A percentile compares a stretch with the other conserved stretches of the same genome.
Conservation (phyloP, 2,329 filamentous ascomycete genomes). For the Dactylella cylindrospora region DNA sequence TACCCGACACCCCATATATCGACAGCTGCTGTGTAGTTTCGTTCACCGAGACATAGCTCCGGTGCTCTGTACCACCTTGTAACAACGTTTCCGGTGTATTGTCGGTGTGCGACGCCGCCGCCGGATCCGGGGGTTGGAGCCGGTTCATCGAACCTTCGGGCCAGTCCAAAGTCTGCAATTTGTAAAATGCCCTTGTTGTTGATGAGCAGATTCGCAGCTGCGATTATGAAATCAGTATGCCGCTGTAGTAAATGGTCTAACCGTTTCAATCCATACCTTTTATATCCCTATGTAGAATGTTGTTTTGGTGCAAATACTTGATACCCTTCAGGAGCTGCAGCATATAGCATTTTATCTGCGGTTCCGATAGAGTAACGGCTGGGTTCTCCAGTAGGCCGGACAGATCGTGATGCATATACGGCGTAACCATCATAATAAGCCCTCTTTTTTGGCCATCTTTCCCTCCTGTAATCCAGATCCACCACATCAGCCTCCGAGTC, state of each 20-base stretch:
- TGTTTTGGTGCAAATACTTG: slow-evolving; percentile 77
- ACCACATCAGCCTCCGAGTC: slow-evolving; percentile 2
- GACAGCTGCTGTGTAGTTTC: slow-evolving; percentile 93
- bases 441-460: slow-evolving; percentile 70
- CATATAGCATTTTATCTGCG: slow-evolving; percentile 98
- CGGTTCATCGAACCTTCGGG: slow-evolving; percentile 85
- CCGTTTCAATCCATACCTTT: slow-evolving; percentile 59
- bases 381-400: slow-evolving; percentile 95
- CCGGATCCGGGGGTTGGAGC: slow-evolving; percentile 74
- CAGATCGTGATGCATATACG: slow-evolving; percentile 99
- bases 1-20: slow-evolving; percentile 98
- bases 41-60: slow-evolving; percentile 82
- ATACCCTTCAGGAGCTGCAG: slow-evolving; percentile 87
- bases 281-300: slow-evolving; percentile 96
- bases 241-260: background rate
- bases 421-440: slow-evolving; percentile 92
- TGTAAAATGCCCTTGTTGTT: slow-evolving; percentile 91
- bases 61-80: slow-evolving; percentile 96
- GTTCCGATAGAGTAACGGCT: slow-evolving; percentile 77
- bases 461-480: slow-evolving; percentile 53
- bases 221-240: slow-evolving; percentile 5
- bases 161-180: slow-evolving; percentile 95
- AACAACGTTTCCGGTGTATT: slow-evolving; percentile 96
- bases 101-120: slow-evolving; percentile 79
- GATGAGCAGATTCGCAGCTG: slow-evolving; percentile 90